These are phyloP conservation scores for Cladorrhinum sp. DNA, from an alignment of 2,329 filamentous ascomycete genomes.

Conservation along the genomic window DNA sequence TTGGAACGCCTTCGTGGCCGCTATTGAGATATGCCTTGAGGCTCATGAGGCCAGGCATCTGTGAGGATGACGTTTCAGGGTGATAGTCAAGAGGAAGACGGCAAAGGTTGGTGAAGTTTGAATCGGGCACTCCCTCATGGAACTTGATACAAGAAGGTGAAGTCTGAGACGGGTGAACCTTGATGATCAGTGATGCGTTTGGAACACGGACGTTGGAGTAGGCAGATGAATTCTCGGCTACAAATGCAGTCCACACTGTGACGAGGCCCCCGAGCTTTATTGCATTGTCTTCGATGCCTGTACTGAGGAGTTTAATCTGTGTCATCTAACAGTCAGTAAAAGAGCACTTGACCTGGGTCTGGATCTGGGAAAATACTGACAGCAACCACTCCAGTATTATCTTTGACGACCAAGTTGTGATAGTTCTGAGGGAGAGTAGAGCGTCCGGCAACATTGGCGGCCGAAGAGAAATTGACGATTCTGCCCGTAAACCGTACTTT, in stretches of 20 bases:
- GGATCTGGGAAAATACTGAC: conserved; percentile 34
- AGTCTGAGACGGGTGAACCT: conserved; percentile 57
- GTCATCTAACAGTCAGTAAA: not conserved
- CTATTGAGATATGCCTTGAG: conserved; percentile 52
- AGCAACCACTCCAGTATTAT: conserved; percentile 52
- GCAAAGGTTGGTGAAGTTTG: conserved; percentile 38
- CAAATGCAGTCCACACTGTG: conserved; percentile 55
- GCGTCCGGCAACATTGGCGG: conserved; percentile 39
- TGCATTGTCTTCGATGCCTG: conserved; percentile 2
- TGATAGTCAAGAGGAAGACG: conserved; percentile 45
- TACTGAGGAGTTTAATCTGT: conserved; percentile 19
- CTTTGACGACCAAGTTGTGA: conserved; percentile 53
- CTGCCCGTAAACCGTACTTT: conserved; percentile 52
- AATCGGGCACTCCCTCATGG: conserved; percentile 31
- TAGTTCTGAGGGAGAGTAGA: conserved; percentile 45
- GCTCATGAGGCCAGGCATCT: conserved; percentile 49
- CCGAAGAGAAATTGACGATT: conserved; percentile 52
- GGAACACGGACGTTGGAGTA: conserved; percentile 31
- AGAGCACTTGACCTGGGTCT: not conserved
- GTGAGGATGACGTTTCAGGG: conserved; percentile 31
- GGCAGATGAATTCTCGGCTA: conserved; percentile 44
- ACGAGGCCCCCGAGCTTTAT: conserved; percentile 48
- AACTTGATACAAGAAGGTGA: conserved; percentile 52
- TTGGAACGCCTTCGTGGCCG: conserved; percentile 48
- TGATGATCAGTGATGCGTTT: conserved; percentile 48